These are phyloP conservation scores for Skeletonema tropicum DNA, from an alignment of 108 stramenopile genomes.

Conservation along the genomic window DNA sequence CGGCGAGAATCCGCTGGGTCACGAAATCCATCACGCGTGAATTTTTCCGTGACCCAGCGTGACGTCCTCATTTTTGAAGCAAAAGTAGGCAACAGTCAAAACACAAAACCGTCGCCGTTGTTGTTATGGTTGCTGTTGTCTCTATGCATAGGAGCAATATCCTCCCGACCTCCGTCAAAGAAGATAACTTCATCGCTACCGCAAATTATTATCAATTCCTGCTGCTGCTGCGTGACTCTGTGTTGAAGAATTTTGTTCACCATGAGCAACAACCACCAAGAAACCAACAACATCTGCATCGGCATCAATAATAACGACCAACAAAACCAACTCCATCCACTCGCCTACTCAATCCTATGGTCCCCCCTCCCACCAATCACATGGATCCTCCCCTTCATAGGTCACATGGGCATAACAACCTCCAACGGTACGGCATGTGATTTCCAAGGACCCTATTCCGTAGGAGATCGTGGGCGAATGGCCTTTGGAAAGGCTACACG, in stretches of 20 bases:
- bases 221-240: too few species aligned
- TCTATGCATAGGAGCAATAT: too few species aligned
- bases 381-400: conserved; percentile 91
- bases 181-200: too few species aligned
- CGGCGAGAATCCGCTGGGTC: too few species aligned
- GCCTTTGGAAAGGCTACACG: conserved; percentile 73
- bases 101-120: too few species aligned
- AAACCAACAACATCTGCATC: background rate
- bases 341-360: conserved; percentile 79
- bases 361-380: conserved; percentile 92
- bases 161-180: too few species aligned
- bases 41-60: too few species aligned
- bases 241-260: background rate
- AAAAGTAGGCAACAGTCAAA: too few species aligned
- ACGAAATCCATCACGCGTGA: too few species aligned
- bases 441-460: conserved; percentile 94
- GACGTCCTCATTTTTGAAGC: too few species aligned
- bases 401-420: conserved; percentile 96
- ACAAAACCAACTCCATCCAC: conserved; percentile 1
- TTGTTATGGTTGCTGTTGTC: too few species aligned
- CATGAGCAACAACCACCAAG: background rate
- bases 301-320: background rate
- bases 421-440: conserved; percentile 87
- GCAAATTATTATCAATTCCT: too few species aligned
- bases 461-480: conserved; percentile 84